phyloP scores from a whole-genome alignment of 75 land plant species.

The Isoetes taiwanensis region DNA sequence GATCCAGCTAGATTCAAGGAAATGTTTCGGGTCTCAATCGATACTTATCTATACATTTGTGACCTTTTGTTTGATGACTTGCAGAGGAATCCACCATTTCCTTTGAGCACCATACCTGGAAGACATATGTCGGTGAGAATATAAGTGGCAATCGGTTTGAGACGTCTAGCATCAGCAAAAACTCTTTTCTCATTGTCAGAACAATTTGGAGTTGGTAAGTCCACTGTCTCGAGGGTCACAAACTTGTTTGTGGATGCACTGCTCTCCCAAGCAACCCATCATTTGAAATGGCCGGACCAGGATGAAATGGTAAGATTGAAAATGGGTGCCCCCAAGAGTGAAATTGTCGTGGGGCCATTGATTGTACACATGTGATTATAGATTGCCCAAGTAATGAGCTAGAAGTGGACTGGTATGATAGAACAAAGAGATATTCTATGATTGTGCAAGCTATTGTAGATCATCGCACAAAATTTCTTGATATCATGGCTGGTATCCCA shows the following conservation, averaged over 20 bases:
- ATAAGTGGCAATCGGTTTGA: no score
- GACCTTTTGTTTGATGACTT: constrained; percentile 8
- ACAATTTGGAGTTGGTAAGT: no score
- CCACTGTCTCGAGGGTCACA: no score
- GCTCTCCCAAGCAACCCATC: no score
- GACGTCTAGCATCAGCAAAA: constrained; percentile 11
- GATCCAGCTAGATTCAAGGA: constrained; percentile 6
- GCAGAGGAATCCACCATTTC: constrained; percentile 15
- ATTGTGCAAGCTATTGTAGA: constrained; percentile 27
- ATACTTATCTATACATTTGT: constrained; percentile 5
- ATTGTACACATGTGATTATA: constrained; percentile 15
- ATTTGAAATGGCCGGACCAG: no score
- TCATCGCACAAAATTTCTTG: constrained; percentile 14
- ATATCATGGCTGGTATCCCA: constrained; percentile 16
- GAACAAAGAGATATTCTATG: constrained; percentile 13
- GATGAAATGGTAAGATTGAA: constrained; percentile 11
- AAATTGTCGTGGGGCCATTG: constrained; percentile 26
- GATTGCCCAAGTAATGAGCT: constrained; percentile 16
- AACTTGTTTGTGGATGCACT: no score
- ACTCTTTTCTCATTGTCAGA: no score
- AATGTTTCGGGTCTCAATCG: constrained; percentile 14
- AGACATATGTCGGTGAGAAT: constrained; percentile 13
- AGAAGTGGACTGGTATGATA: constrained; percentile 12
- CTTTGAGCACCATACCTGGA: constrained; percentile 3
- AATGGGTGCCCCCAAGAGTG: constrained; percentile 9